Percentiles rank a stretch among this genome's conserved stretches.
These are phyloP conservation scores for Blastocystis sp. DNA, from an alignment of 352 stramenopile species.

Conservation along the genomic window DNA sequence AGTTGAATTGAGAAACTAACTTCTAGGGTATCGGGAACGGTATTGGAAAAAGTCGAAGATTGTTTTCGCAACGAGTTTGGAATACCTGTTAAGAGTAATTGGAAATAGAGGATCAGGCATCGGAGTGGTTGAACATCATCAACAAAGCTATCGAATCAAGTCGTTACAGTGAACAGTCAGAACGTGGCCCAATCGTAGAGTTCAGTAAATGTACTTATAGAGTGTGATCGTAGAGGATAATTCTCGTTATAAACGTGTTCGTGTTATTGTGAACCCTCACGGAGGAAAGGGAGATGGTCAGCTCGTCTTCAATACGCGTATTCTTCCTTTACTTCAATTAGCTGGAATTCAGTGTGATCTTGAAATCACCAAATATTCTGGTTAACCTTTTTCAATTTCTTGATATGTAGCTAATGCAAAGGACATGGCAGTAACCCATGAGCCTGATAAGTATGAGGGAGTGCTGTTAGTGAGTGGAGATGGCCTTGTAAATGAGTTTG, in stretches of 20 bases:
- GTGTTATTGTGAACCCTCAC: constrained; percentile 60
- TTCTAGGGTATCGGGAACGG: constrained; percentile 30
- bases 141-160: constrained; percentile 47
- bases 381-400: not conserved
- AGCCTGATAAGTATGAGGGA: constrained; percentile 63
- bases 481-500: constrained; percentile 64
- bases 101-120: constrained; percentile 38
- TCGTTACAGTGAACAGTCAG: not conserved
- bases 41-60: constrained; percentile 66
- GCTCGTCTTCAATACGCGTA: constrained; percentile 56
- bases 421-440: constrained; percentile 61
- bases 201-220: not conserved
- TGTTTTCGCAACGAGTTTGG: constrained; percentile 19
- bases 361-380: constrained; percentile 65
- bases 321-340: constrained; percentile 61
- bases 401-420: constrained; percentile 27
- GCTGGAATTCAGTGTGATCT: constrained; percentile 65
- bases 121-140: constrained; percentile 52
- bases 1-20: not conserved
- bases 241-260: constrained; percentile 43
- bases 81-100: not conserved
- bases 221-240: constrained; percentile 24
- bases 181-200: constrained; percentile 54
- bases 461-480: constrained; percentile 58
- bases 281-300: constrained; percentile 56